Evolutionary conservation across 352 stramenopile genomes (phyloP).

Genomic region (Synura sp.): DNA sequence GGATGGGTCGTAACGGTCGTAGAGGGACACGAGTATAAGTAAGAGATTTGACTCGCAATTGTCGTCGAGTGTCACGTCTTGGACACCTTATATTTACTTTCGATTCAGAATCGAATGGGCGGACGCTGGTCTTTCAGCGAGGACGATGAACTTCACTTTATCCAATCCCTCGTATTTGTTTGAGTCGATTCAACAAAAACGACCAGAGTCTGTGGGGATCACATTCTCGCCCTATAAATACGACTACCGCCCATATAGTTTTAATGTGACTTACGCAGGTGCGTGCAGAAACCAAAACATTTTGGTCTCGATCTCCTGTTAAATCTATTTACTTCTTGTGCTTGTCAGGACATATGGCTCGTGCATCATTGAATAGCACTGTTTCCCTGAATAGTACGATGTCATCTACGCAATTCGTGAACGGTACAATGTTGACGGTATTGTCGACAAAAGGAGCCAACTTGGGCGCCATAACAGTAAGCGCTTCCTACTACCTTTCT

Average conservation of each 20-base stretch:
- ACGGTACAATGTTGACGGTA: background rate
- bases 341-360: no score
- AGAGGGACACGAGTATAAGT: background rate
- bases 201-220: background rate
- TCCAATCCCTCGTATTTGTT: background rate
- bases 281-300: no score
- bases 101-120: background rate
- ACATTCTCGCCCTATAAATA: background rate
- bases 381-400: background rate
- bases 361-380: no score
- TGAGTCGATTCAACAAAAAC: background rate
- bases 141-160: background rate
- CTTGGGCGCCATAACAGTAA: no score
- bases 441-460: background rate
- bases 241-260: constrained; percentile 2
- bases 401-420: background rate
- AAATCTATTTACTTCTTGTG: no score
- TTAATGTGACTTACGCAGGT: background rate
- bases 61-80: no score
- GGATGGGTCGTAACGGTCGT: background rate
- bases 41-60: no score
- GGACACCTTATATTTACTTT: no score
- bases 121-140: background rate
- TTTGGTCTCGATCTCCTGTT: no score
- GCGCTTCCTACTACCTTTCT: no score